Evolutionary conservation across 164 flowering plant genomes (phyloP).

Genomic region (Nelumbo lutea): DNA sequence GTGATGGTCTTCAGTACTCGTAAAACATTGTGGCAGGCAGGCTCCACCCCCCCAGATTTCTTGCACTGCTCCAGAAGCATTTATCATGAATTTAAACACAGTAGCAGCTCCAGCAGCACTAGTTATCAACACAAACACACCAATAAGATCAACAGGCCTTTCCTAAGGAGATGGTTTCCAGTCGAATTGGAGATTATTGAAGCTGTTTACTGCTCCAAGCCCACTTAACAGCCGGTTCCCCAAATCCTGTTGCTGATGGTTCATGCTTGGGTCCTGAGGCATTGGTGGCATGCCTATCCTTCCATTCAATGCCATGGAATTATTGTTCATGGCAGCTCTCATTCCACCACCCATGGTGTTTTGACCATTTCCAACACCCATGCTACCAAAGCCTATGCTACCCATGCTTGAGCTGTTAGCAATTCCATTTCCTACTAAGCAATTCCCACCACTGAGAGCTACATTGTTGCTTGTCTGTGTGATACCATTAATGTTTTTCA

Average conservation of each 20-base stretch:
- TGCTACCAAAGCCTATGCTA: constrained; percentile 42
- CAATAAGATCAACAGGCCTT: neutral
- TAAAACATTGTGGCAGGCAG: too few species aligned
- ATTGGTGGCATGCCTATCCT: constrained; percentile 50
- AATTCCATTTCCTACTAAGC: constrained; percentile 47
- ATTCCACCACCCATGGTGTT: constrained; percentile 51
- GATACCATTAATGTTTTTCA: constrained; percentile 61
- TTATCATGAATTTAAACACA: neutral
- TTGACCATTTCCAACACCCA: constrained; percentile 52
- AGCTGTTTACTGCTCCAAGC: constrained; percentile 72
- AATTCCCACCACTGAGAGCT: constrained; percentile 37
- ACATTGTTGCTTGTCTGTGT: constrained; percentile 28
- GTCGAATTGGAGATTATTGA: constrained; percentile 73
- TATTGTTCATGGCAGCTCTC: constrained; percentile 59
- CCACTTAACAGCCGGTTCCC: constrained; percentile 69
- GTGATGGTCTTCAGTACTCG: neutral
- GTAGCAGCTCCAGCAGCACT: too few species aligned
- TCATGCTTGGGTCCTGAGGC: constrained; percentile 46
- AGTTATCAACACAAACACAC: neutral
- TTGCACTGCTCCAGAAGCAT: neutral
- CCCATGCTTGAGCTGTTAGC: constrained; percentile 37
- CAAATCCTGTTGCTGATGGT: constrained; percentile 66
- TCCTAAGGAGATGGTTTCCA: constrained; percentile 71
- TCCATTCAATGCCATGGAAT: constrained; percentile 57
- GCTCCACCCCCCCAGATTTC: too few species aligned